phyloP scores from a whole-genome alignment of 371 early-diverging fungal genomes.

The Phascolomyces articulosus region DNA sequence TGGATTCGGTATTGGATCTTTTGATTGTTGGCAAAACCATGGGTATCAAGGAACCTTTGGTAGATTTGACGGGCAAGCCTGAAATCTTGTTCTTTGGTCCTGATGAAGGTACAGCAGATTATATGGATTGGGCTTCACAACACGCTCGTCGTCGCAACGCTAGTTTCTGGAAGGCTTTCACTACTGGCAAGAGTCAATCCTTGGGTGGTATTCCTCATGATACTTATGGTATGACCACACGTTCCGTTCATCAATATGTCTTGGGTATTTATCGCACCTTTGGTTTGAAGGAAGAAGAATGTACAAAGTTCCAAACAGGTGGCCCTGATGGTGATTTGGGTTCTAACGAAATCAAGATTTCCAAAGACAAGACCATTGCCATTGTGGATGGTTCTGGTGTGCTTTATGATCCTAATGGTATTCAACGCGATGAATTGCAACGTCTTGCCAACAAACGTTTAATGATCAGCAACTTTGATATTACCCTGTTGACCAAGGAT shows the following conservation, averaged over 20 bases:
- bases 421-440: slow-evolving; percentile 83
- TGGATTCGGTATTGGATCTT: slow-evolving; percentile 92
- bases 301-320: slow-evolving; percentile 95
- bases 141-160: slow-evolving; percentile 93
- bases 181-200: slow-evolving; percentile 95
- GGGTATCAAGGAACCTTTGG: slow-evolving; percentile 95
- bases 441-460: slow-evolving; percentile 82
- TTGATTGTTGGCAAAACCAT: slow-evolving; percentile 91
- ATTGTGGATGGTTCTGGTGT: slow-evolving; percentile 98
- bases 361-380: slow-evolving; percentile 93
- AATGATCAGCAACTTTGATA: slow-evolving; percentile 92
- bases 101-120: slow-evolving; percentile 98
- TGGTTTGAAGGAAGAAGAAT: slow-evolving; percentile 75
- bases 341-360: slow-evolving; percentile 98
- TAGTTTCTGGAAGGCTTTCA: slow-evolving; percentile 99
- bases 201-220: slow-evolving; percentile 99
- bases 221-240: slow-evolving; percentile 97
- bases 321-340: slow-evolving; percentile 99
- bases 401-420: slow-evolving; percentile 89
- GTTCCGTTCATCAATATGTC: slow-evolving; percentile 98
- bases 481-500: slow-evolving; percentile 69
- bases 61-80: slow-evolving; percentile 86
- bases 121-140: slow-evolving; percentile 98
- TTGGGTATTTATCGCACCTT: slow-evolving; percentile 93
- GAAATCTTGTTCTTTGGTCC: slow-evolving; percentile 99